Conservation (phyloP, 2,329 filamentous ascomycete species). For the Aspergillus proliferans region DNA sequence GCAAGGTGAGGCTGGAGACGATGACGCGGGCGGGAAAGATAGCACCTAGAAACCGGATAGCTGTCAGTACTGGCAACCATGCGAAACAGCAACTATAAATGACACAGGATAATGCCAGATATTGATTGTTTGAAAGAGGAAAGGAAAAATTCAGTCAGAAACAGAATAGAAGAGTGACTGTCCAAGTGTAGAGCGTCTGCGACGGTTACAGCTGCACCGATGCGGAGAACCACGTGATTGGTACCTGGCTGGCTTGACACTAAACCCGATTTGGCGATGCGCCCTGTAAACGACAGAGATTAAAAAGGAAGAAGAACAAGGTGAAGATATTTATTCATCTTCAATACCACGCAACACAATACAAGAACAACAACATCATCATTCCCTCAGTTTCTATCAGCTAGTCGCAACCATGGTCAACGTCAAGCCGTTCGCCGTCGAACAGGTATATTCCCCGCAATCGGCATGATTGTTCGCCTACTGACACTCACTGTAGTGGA, state of each 20-base stretch:
- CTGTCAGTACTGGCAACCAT: slow-evolving; percentile 4
- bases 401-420: slow-evolving; percentile 28
- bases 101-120: neutral
- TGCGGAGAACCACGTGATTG: slow-evolving; percentile 6
- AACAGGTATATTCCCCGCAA: slow-evolving; percentile 46
- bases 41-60: neutral
- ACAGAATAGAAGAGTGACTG: neutral
- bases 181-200: neutral
- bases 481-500: slow-evolving; percentile 41
- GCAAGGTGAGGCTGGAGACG: slow-evolving; percentile 7
- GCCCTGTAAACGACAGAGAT: neutral
- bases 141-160: neutral
- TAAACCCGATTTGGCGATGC: neutral
- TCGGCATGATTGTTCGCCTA: neutral
- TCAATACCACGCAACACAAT: too few relatives aligned
- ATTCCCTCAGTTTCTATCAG: neutral
- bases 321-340: neutral
- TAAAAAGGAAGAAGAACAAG: neutral
- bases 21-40: slow-evolving; percentile 22
- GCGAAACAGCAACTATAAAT: neutral
- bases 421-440: slow-evolving; percentile 49
- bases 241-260: neutral
- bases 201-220: slow-evolving; percentile 7
- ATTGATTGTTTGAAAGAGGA: neutral
- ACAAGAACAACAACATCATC: neutral